These are phyloP conservation scores for Malus hybrid DNA, from an alignment of 331 rosid genomes.

Conservation along the genomic window DNA sequence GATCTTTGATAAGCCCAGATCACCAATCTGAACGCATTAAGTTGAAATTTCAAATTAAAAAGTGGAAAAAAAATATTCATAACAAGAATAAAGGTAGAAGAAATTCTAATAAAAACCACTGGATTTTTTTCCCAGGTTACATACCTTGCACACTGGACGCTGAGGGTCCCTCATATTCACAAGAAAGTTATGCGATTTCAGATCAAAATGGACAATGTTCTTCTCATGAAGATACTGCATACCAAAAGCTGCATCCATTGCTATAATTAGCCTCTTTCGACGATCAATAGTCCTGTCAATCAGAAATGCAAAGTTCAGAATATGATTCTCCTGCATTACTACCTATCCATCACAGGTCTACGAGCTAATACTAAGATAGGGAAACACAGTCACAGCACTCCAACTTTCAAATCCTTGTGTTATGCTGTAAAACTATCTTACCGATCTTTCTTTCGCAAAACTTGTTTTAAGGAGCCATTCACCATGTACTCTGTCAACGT, in stretches of 20 bases:
- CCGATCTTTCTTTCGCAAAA: conserved; percentile 23
- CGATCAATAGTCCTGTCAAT: conserved; percentile 28
- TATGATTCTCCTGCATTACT: not conserved
- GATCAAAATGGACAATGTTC: conserved; percentile 30
- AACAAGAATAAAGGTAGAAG: not conserved
- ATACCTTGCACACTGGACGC: conserved; percentile 31
- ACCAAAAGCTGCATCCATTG: conserved; percentile 32
- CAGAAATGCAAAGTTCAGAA: not conserved
- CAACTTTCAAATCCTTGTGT: not conserved
- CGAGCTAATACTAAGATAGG: no score
- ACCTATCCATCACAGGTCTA: not conserved
- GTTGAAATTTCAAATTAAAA: not conserved
- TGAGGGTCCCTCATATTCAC: conserved; percentile 33
- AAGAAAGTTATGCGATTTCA: conserved; percentile 30
- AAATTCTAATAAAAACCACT: not conserved
- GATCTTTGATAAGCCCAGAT: conserved; percentile 30
- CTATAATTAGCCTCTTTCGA: conserved; percentile 23
- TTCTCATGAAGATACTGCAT: conserved; percentile 29
- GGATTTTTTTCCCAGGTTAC: not conserved
- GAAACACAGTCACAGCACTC: not conserved
- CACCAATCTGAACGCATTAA: conserved; percentile 22
- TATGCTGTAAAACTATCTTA: not conserved
- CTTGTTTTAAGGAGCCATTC: conserved; percentile 30
- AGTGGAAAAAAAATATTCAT: not conserved
- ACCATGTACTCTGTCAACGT: conserved; percentile 32